Percentiles rank a stretch among this genome's conserved stretches.
phyloP scores from a whole-genome alignment of 2,329 filamentous ascomycete genomes.

The Colletotrichum tropicicola region DNA sequence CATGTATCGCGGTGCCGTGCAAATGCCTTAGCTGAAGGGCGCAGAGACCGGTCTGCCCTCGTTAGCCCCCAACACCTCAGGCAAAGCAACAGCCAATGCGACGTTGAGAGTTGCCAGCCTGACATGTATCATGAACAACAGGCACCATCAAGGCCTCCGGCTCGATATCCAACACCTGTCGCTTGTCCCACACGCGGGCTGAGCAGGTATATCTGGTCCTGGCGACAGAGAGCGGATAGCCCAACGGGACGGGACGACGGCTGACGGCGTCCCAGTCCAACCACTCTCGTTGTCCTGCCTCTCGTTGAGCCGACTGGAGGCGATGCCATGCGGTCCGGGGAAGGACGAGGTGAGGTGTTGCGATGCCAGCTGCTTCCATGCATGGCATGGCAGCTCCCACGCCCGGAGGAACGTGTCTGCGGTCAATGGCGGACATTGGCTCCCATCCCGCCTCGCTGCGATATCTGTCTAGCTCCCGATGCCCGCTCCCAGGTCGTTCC shows the following conservation, averaged over 20 bases:
- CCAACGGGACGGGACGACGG: neutral
- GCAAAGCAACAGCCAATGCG: neutral
- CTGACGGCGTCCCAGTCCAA: neutral
- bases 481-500: neutral
- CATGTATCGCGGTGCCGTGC: no score
- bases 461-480: neutral
- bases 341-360: neutral
- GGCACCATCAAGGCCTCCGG: no score
- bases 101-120: constrained; percentile 12
- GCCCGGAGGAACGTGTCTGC: constrained; percentile 17
- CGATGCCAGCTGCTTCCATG: neutral
- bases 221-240: no score
- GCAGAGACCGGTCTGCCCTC: no score
- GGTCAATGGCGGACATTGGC: constrained; percentile 2
- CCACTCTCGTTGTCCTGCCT: neutral
- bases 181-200: neutral
- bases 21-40: no score
- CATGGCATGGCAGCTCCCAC: neutral
- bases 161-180: no score
- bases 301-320: neutral
- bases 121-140: neutral
- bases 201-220: neutral
- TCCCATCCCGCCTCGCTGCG: neutral
- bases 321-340: neutral
- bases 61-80: no score